Evolutionary conservation across 2,329 filamentous ascomycete genomes (phyloP), one percentile per base, ranked within the genome.

Genomic region (Hypoxylon sp.): DNA sequence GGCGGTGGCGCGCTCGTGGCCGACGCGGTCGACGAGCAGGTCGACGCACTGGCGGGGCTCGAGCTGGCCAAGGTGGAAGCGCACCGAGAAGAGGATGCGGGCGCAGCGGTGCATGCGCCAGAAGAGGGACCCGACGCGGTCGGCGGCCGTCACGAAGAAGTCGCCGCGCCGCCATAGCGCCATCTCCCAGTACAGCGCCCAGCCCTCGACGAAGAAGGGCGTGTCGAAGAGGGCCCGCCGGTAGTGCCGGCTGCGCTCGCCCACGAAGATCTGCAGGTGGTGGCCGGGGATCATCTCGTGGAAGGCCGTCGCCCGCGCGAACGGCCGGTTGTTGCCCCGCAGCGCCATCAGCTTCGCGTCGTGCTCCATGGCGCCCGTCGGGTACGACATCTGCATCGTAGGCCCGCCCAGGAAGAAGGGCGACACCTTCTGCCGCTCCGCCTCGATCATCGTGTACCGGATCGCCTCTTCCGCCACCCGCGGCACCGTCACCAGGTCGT

Each of bases 51-150:
- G 78, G 55, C 77, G 74, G 1, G 83, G 77, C 8, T 72, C 77
- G 76, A 85, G 79, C 58, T 79, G 68, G 1, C 82, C 82, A 0
- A 87, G 76, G 65, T 87, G 84, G 56, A 85, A 87, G 33, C 78
- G 79, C 1, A 87, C 68, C 0, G 81, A 84, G 70, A 87, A 86
- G 10, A 83, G 72, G 62, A 86, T 86, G 31, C 84, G 79, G 4
- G 81, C 80, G 63, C 83, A 86, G 23, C 84, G 81, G 67, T 87
- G 84, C 79, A 87, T 85, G 11, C 83, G 77, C 84, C 84, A 87
- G 68, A 86, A 87, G 6, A 87, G 70, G 60, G 84, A 82, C 0
- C 84, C 84, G 18, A 87, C 77, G 33, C 77, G 76, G 60, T 86
- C 81, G 56, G 83, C 79, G 0, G 83, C 75, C 0, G 75, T 75